Base-by-base conservation (phyloP, 2,329 filamentous ascomycete genomes). In the Rhexocercosporidium sp. region DNA sequence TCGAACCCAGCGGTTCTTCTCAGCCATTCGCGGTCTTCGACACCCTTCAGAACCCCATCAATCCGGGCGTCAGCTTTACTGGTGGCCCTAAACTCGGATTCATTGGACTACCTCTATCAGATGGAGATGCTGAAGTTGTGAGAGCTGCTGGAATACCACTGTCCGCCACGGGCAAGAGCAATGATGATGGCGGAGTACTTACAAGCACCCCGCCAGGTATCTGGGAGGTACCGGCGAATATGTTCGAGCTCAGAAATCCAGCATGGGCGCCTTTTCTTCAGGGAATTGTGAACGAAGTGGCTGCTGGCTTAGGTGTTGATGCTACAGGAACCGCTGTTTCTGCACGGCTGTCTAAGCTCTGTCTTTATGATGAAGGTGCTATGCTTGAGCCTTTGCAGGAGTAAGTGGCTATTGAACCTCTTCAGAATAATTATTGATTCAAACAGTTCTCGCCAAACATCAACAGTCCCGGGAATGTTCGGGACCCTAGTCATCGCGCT, bases 401-500 rank as follows among this genome's bases (percentile, higher is more conserved):
- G 73, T 75, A 67, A 29, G 67, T 60, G 8, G 5, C 16, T 18
- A n/a, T n/a, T n/a, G n/a, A n/a, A n/a, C n/a, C n/a, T n/a, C n/a
- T 29, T 31, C 8, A 18, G 3, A 29, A 3, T 18, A 54, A 18
- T 8, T 54, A 27, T 22, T 54, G 22, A 29, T 54, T 4, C 11
- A 8, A 8, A 3, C 27, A 74, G 70, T 72, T 82, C 79, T 3
- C 11, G 3, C 37, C 37, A 41, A 18, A 41, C 16, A 0, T 81
- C 85, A 67, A 85, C 84, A 59, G 77, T 75, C 0, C 79, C 80
- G 0, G 79, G 80, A 20, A 85, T 85, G 81, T 80, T 87, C 67
- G 85, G 82, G 3, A 86, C 82, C 0, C 75, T 87, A 1, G 78
- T 83, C 44, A 74, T 87, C 27, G 81, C 78, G 66, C 75, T 87